Evolutionary conservation across 2,329 filamentous ascomycete species (phyloP).

Genomic region (Aspergillus neoniger): DNA sequence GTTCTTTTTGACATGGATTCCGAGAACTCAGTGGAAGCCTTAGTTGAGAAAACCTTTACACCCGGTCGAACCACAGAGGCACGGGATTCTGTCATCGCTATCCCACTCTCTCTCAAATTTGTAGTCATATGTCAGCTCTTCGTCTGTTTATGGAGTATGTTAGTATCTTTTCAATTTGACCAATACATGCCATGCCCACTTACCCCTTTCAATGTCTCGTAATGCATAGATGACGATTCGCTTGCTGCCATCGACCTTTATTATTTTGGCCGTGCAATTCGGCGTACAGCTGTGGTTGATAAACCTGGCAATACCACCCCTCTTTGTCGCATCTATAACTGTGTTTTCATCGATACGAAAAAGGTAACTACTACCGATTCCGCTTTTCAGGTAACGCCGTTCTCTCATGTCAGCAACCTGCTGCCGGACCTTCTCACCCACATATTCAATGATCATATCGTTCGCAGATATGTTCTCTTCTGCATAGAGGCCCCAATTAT

Average conservation of each 20-base stretch:
- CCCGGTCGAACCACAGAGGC: constrained; percentile 90
- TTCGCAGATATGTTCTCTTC: constrained; percentile 97
- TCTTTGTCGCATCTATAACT: constrained; percentile 97
- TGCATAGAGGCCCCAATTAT: constrained; percentile 97
- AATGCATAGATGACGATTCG: constrained; percentile 98
- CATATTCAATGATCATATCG: constrained; percentile 99
- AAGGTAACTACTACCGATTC: constrained; percentile 94
- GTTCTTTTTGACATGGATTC: background rate
- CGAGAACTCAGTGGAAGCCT: constrained; percentile 28
- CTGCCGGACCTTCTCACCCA: constrained; percentile 94
- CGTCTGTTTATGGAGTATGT: constrained; percentile 61
- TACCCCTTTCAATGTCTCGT: constrained; percentile 92
- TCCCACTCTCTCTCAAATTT: constrained; percentile 98
- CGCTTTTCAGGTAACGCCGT: constrained; percentile 87
- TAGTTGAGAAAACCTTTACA: constrained; percentile 99
- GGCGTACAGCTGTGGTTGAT: constrained; percentile 98
- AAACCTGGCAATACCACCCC: constrained; percentile 95
- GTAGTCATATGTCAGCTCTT: constrained; percentile 99
- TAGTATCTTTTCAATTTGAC: constrained; percentile 5
- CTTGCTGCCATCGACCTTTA: constrained; percentile 97
- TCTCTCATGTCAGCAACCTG: constrained; percentile 97
- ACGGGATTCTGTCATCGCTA: constrained; percentile 92
- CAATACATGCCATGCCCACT: constrained; percentile 45
- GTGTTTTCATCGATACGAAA: constrained; percentile 98
- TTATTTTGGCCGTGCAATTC: constrained; percentile 99